Base-by-base conservation (phyloP, 306 rosid genomes). In the Cucumis cinereus region DNA sequence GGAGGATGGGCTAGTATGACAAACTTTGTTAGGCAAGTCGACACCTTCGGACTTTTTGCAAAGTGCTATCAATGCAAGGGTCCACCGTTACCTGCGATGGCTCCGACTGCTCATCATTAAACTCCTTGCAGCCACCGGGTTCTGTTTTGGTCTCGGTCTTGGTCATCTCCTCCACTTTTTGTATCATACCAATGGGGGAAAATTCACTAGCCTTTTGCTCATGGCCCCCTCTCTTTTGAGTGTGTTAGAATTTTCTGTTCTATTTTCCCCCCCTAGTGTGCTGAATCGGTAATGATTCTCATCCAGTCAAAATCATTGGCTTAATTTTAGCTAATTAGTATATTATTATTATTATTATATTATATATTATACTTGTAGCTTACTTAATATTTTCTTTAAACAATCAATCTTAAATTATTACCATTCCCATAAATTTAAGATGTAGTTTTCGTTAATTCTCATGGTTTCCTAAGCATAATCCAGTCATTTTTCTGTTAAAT, bases 1-100 rank as follows among this genome's bases (percentile, higher is more conserved):
- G 99, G 99, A 53, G 99, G 99, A 83, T 95, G 96, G 96, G 99
- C 99, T 64, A 95, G 99, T 78, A 16, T 95, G 87, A 79, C 96
- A 75, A 95, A 95, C 83, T 90, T 95, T 49, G 81, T 95, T 2
- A 81, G 33, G 71, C 99, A 95, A 83, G 87, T 95, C 36, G 87
- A 92, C 86, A 78, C 93, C 13, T 95, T 95, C 77, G 98, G 98
- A 75, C 92, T 93, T 36, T 93, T 93, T 62, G 97, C 98, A 19
- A 93, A 90, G 83, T 93, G 99, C 92, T 95, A 95, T 80, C 99
- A 95, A 62, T 95, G 99, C 92, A 87, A 95, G 61, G n/a, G 92
- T 5, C 91, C 88, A 19, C 50, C 75, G 4, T 57, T 36, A 11
- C 41, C 84, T 2, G 35, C 85, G 5, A 73, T 67, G 6, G 79